A percentile compares a stretch with the other conserved stretches of the same genome.
phyloP scores from a whole-genome alignment of 129 eudicot genomes.

The Chrysanthemum seticuspe region DNA sequence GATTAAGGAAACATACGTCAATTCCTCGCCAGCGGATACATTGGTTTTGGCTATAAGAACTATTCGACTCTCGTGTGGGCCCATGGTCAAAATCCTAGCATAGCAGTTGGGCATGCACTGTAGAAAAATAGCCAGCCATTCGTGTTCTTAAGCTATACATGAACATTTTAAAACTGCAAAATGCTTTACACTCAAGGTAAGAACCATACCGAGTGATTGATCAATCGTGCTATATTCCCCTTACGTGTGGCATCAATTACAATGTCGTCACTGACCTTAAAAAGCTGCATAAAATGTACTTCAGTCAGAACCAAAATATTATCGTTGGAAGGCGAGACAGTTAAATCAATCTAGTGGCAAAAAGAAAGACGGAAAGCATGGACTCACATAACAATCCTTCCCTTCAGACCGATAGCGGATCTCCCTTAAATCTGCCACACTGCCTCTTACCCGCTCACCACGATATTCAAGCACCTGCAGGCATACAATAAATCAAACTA shows the following conservation, averaged over 20 bases:
- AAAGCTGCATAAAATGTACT: slow-evolving; percentile 58
- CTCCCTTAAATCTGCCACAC: slow-evolving; percentile 52
- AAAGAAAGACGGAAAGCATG: background rate
- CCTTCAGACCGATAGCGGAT: slow-evolving; percentile 44
- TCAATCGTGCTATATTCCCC: slow-evolving; percentile 89
- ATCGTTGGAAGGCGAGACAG: background rate
- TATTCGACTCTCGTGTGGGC: slow-evolving; percentile 66
- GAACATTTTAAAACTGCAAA: background rate
- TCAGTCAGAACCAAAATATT: slow-evolving; percentile 7
- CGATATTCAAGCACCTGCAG: slow-evolving; percentile 35
- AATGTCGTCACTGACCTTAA: slow-evolving; percentile 81
- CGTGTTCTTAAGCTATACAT: background rate
- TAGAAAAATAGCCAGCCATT: background rate
- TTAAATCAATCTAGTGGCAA: background rate
- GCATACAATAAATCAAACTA: slow-evolving; percentile 1
- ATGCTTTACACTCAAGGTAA: background rate
- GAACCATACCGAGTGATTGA: slow-evolving; percentile 79
- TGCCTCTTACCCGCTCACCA: slow-evolving; percentile 46
- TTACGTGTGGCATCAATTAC: slow-evolving; percentile 78
- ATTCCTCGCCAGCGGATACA: slow-evolving; percentile 78
- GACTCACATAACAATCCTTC: slow-evolving; percentile 66
- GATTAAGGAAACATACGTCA: slow-evolving; percentile 55
- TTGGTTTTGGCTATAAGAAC: slow-evolving; percentile 76
- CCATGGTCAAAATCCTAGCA: slow-evolving; percentile 83
- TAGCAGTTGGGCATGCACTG: slow-evolving; percentile 97